Conservation (phyloP, 2,329 filamentous ascomycete species). For the Myriosclerotinia scirpicola region DNA sequence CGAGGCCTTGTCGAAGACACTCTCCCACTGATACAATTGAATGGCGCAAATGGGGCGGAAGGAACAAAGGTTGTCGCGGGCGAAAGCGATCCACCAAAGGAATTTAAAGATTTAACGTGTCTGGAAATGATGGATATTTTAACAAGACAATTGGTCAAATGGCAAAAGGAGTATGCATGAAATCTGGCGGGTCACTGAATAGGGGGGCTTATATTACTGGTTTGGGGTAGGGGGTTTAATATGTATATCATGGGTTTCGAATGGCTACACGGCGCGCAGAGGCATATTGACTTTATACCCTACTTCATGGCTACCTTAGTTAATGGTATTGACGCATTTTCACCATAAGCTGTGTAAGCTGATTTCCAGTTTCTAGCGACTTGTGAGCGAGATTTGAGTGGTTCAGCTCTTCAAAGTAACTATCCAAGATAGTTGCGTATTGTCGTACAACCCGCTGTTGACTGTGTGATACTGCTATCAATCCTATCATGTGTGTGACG, state of each 20-base stretch:
- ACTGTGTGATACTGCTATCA: not conserved
- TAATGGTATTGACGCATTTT: constrained; percentile 18
- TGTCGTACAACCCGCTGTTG: not conserved
- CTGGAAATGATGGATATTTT: constrained; percentile 46
- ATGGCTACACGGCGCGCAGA: constrained; percentile 21
- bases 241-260: constrained; percentile 24
- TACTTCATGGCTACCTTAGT: constrained; percentile 22
- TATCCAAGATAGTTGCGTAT: not conserved
- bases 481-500: not conserved
- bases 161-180: constrained; percentile 41
- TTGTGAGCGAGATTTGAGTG: not conserved
- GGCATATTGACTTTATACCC: constrained; percentile 24
- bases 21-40: constrained; percentile 41
- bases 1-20: constrained; percentile 39
- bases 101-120: constrained; percentile 69
- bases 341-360: not conserved
- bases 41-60: constrained; percentile 40
- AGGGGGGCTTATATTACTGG: constrained; percentile 8
- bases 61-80: constrained; percentile 40
- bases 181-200: constrained; percentile 1
- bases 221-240: constrained; percentile 6
- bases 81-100: constrained; percentile 42
- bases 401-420: not conserved
- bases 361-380: not conserved
- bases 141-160: constrained; percentile 43